Base-by-base conservation (phyloP, 2,329 filamentous ascomycete species). In the Penicillium sp. region DNA sequence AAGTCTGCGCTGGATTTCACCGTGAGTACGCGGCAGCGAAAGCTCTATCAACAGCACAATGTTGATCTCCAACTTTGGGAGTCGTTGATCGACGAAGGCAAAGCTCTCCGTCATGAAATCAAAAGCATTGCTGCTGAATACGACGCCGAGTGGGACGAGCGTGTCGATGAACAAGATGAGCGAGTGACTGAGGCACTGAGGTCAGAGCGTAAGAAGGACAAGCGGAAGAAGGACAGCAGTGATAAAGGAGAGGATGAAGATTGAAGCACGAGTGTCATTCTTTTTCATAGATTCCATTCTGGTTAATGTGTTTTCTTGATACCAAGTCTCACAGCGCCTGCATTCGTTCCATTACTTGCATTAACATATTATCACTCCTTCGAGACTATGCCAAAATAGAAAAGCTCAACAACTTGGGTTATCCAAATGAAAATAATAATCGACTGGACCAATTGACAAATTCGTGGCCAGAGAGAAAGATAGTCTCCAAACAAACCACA, bases 91-190 rank as follows among this genome's bases (percentile, higher is more conserved):
- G 87, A 93, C 52, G 92, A 96, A 64, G 91, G 88, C 0, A 97
- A 96, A 72, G 79, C 83, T 2, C 76, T 97, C 65, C 80, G 93
- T 6, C 85, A 84, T 65, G 93, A 97, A 77, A 90, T 97, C 75
- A 90, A 89, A 77, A 83, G 84, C 16, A 85, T 96, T 8, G 92
- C 93, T 0, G 85, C 88, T 37, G 92, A 97, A 77, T 97, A 97
- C 74, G 92, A 96, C 68, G 91, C 93, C 7, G 91, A 94, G 55
- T 97, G 92, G 91, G 86, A 96, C 69, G 92, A 95, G 79, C 84
- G 82, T 62, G 81, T 80, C 64, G 91, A 96, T 66, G 86, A 94
- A 55, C 87, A 86, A 13, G 85, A 89, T 68, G 84, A 89, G 65
- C 79, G 75, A 58, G 83, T 87, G 22, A 80, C 79, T 2, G 77